phyloP scores from a whole-genome alignment of 1,284 basidiomycete genomes.

The Pseudozyma tsukubaensis region DNA sequence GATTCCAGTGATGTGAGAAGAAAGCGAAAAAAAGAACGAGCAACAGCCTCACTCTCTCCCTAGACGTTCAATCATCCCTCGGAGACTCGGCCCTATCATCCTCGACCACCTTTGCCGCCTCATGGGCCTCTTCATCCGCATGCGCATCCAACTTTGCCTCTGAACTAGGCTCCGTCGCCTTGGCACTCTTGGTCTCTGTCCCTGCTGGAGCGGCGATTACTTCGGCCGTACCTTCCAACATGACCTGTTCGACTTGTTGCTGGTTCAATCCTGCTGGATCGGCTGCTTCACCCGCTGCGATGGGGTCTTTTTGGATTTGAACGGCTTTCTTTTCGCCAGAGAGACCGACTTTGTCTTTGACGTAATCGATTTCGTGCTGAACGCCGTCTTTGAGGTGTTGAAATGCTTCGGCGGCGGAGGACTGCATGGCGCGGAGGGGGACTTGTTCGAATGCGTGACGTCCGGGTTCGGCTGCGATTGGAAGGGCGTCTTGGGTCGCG shows the following conservation, averaged over 20 bases:
- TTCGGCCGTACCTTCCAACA: conserved; percentile 52
- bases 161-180: conserved; percentile 15
- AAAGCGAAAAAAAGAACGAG: neutral
- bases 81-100: conserved; percentile 18
- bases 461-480: conserved; percentile 37
- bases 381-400: conserved; percentile 30
- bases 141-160: conserved; percentile 24
- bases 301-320: conserved; percentile 9
- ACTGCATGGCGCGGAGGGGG: conserved; percentile 37
- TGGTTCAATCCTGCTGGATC: conserved; percentile 54
- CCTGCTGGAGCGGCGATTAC: conserved; percentile 10
- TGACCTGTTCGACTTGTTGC: conserved; percentile 54
- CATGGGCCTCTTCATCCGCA: conserved; percentile 48
- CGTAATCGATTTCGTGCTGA: conserved; percentile 33
- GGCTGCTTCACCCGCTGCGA: conserved; percentile 18
- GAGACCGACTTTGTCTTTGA: conserved; percentile 33
- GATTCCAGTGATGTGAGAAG: neutral
- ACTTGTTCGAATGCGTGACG: conserved; percentile 48
- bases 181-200: conserved; percentile 1
- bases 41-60: no score
- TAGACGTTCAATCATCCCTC: conserved; percentile 1
- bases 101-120: conserved; percentile 40
- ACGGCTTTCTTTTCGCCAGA: neutral
- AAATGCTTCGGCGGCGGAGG: conserved; percentile 22
- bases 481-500: conserved; percentile 7